A percentile compares a stretch with the other conserved stretches of the same genome.
phyloP scores from a whole-genome alignment of 2,329 filamentous ascomycete species.

The Sclerotinia nivalis region DNA sequence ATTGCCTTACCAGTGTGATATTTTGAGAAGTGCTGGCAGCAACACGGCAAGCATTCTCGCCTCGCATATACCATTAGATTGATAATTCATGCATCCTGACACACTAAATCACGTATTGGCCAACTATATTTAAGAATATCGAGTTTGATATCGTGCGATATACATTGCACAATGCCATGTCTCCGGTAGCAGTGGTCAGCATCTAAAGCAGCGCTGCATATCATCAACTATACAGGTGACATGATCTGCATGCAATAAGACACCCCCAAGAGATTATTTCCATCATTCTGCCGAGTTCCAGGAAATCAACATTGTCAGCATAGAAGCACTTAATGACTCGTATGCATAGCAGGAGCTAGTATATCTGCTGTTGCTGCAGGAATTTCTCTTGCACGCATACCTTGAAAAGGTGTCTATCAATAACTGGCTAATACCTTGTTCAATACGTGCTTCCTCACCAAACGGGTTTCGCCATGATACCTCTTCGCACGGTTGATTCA shows the following conservation, averaged over 20 bases:
- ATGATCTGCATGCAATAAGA: constrained; percentile 8
- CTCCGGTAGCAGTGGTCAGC: neutral
- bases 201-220: neutral
- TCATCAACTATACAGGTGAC: neutral
- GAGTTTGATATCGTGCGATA: neutral
- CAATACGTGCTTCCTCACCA: neutral
- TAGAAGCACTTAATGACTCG: neutral
- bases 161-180: neutral
- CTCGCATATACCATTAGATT: neutral
- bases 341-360: neutral
- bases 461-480: neutral
- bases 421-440: neutral
- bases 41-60: neutral
- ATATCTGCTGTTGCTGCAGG: neutral
- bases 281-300: constrained; percentile 1
- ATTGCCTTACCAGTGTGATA: neutral
- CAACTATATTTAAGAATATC: neutral
- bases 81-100: neutral
- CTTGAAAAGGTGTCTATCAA: neutral
- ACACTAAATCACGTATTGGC: neutral
- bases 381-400: neutral
- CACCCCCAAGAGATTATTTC: neutral
- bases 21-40: neutral
- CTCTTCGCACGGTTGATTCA: neutral
- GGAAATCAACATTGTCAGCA: neutral